These are phyloP conservation scores for Ophiognomonia clavigignenti-juglandacearum DNA, from an alignment of 2,329 filamentous ascomycete species.

Conservation along the genomic window DNA sequence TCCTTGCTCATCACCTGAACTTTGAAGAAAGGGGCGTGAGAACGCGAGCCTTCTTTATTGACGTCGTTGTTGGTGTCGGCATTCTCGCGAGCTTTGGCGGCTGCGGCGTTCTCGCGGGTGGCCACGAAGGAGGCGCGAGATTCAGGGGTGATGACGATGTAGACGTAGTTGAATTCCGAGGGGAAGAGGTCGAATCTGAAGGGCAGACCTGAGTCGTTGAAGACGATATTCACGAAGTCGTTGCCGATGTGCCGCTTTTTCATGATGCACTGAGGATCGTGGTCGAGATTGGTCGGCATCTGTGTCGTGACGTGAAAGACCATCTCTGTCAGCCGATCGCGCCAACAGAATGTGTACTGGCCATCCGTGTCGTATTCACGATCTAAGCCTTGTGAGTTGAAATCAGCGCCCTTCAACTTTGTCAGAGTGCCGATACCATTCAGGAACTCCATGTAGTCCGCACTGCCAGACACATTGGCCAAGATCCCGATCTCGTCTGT, in stretches of 20 bases:
- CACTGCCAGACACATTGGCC: conserved; percentile 78
- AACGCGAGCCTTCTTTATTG: too few relatives aligned
- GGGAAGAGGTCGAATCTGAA: conserved; percentile 91
- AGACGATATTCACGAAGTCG: conserved; percentile 96
- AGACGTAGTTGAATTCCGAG: conserved; percentile 93
- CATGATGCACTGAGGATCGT: conserved; percentile 68
- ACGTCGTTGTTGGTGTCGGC: too few relatives aligned
- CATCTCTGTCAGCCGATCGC: conserved; percentile 89
- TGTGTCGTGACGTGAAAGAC: conserved; percentile 95
- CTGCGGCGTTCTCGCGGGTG: conserved; percentile 41
- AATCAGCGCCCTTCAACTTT: conserved; percentile 72
- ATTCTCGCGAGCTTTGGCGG: conserved; percentile 29
- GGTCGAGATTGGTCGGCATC: conserved; percentile 84
- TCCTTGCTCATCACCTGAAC: conserved; percentile 86
- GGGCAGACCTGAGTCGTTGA: conserved; percentile 88
- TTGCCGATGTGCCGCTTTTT: conserved; percentile 98
- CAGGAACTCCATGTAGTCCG: conserved; percentile 83
- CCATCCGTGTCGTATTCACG: conserved; percentile 74
- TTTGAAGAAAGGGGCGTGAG: conserved; percentile 76
- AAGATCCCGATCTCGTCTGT: conserved; percentile 79
- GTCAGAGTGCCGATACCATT: conserved; percentile 77
- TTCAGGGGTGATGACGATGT: conserved; percentile 91
- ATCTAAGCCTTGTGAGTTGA: conserved; percentile 92
- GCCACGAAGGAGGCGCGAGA: conserved; percentile 73
- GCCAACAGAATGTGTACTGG: conserved; percentile 87